Base-by-base conservation (phyloP, 345 rosid genomes). In the Euphorbia tirucalli region DNA sequence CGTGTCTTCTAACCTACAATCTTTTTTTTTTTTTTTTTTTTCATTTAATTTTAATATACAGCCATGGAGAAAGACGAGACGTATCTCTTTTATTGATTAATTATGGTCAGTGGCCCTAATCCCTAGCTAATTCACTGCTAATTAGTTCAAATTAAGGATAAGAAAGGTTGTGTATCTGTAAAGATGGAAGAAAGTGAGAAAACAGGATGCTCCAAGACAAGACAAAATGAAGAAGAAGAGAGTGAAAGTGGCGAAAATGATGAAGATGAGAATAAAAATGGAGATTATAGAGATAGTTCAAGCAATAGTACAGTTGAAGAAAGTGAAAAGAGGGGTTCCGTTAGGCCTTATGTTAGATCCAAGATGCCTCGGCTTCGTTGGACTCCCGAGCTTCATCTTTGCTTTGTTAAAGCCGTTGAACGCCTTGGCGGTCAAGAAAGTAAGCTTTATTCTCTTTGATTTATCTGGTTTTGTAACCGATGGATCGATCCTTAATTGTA, bases 281-380 rank as follows among this genome's bases (percentile, higher is more conserved):
- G n/a, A n/a, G n/a, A n/a, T n/a, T n/a, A n/a, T n/a, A n/a, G n/a
- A n/a, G 25, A 27, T 4, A 60, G 87, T 72, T 91, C 97, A n/a
- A 93, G 97, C 89, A 93, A 85, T 77, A 91, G 97, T 79, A 91
- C 96, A 41, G 88, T 89, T 66, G 97, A 89, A 75, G 97, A 86
- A 78, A 83, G 65, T 19, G 84, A 87, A 25, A 90, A 89, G 88
- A 87, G 85, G 84, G 32, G 78, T 0, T 48, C 83, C 18, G 81
- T 77, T n/a, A 68, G 81, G 62, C 74, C 71, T 27, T 77, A 77
- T 69, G 77, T 77, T 9, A 77, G 81, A 77, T 77, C 81, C 66
- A 73, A 77, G 77, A 62, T 77, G 77, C 81, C 81, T 0, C 55
- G 81, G 70, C 81, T 77, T 27, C 69, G 81, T 1, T 77, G 81